Conservation (phyloP, 257 asterid genomes). For the Przewalskia tangutica region DNA sequence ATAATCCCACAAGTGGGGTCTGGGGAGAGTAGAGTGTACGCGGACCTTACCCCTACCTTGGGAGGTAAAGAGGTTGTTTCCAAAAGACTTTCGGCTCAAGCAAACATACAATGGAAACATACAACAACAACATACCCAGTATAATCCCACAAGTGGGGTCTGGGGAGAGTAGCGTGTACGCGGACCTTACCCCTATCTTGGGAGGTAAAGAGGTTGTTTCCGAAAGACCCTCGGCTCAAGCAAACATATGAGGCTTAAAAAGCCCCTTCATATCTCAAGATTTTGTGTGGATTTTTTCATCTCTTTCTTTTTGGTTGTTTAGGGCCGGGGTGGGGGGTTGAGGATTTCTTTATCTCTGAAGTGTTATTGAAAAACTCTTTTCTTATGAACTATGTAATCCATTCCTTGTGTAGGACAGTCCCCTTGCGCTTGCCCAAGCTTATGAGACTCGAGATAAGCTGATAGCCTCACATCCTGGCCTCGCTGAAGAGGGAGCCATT, state of each 20-base stretch:
- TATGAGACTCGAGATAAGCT: conserved; percentile 73
- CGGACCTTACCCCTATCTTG: too few species aligned
- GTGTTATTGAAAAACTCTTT: background rate
- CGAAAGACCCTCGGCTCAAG: too few species aligned
- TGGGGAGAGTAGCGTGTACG: too few species aligned
- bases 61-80: too few species aligned
- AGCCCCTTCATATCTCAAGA: background rate
- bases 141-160: too few species aligned
- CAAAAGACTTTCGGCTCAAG: too few species aligned
- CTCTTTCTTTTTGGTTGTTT: background rate
- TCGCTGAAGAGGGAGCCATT: conserved; percentile 85
- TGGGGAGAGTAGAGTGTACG: too few species aligned
- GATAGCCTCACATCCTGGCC: conserved; percentile 57
- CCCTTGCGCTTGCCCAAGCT: conserved; percentile 96
- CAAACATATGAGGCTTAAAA: background rate
- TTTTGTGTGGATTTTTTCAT: background rate
- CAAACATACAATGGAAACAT: background rate
- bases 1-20: too few species aligned
- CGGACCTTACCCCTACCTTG: too few species aligned
- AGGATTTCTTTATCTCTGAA: background rate
- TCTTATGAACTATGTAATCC: conserved; percentile 4
- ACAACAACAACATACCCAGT: too few species aligned
- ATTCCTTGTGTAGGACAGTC: conserved; percentile 61
- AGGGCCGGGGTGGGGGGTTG: background rate
- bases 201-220: too few species aligned